Conservation (phyloP, 2,329 filamentous ascomycete species). For the Didymosphaeria variabile region DNA sequence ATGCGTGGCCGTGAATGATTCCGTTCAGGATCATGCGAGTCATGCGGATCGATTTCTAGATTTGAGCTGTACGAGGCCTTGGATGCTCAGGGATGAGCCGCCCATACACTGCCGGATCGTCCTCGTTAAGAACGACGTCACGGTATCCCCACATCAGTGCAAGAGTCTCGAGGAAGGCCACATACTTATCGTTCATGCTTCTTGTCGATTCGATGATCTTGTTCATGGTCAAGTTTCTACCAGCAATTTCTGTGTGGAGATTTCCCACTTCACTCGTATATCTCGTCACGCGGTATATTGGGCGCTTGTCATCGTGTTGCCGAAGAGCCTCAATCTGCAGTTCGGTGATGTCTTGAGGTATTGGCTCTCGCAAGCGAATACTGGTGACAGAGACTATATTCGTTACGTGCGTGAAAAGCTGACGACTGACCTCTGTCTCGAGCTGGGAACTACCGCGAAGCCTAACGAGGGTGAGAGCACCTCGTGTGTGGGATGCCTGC, state of each 20-base stretch:
- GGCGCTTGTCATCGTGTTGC: background rate
- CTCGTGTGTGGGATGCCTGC: background rate
- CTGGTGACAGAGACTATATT: background rate
- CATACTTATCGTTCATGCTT: background rate
- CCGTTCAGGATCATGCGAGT: background rate
- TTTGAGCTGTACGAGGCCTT: background rate
- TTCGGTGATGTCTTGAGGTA: background rate
- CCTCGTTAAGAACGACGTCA: background rate
- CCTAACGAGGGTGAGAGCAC: background rate
- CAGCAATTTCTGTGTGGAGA: background rate
- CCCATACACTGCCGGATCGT: background rate
- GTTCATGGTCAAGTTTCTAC: background rate
- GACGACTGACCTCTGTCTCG: background rate
- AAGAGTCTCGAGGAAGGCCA: background rate
- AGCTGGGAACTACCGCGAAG: background rate
- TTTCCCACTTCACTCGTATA: background rate
- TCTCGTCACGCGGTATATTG: background rate
- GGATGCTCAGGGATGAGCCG: background rate
- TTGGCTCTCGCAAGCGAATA: background rate
- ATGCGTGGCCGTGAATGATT: background rate
- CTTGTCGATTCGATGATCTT: background rate
- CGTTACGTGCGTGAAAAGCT: background rate
- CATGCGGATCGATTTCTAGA: background rate
- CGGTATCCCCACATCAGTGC: background rate
- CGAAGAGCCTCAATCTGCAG: background rate